A percentile compares a stretch with the other conserved stretches of the same genome.
These are phyloP conservation scores for Piper longum DNA, from an alignment of 164 flowering plant species.

Conservation along the genomic window DNA sequence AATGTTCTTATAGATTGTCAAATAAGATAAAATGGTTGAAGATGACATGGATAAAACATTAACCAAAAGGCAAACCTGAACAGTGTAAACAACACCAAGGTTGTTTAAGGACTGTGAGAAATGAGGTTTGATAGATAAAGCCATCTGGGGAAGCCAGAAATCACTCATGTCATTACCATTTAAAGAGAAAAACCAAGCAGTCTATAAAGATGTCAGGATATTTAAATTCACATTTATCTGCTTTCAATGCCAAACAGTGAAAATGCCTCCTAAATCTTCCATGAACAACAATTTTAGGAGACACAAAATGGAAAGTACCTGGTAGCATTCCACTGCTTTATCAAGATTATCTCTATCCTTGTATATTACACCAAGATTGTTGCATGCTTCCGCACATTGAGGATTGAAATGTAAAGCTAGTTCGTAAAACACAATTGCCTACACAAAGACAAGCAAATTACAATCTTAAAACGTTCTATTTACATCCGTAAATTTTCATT, in stretches of 20 bases:
- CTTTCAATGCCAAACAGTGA: background rate
- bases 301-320: conserved; percentile 28
- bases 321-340: conserved; percentile 97
- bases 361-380: conserved; percentile 93
- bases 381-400: conserved; percentile 98
- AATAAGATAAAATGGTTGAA: background rate
- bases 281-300: background rate
- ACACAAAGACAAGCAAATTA: conserved; percentile 14
- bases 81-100: conserved; percentile 98
- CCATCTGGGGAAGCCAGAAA: conserved; percentile 41
- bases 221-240: background rate
- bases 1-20: background rate
- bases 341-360: conserved; percentile 98
- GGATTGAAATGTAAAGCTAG: conserved; percentile 98
- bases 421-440: conserved; percentile 97
- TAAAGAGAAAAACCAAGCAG: background rate
- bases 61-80: conserved; percentile 48
- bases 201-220: background rate
- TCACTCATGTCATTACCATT: background rate
- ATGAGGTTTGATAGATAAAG: conserved; percentile 85
- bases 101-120: conserved; percentile 96
- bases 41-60: background rate
- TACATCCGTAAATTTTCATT: background rate
- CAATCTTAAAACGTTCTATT: background rate
- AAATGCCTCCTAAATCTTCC: background rate